Evolutionary conservation across 192 early-diverging fungal genomes (phyloP).

Genomic region (Kickxella alabastrina): DNA sequence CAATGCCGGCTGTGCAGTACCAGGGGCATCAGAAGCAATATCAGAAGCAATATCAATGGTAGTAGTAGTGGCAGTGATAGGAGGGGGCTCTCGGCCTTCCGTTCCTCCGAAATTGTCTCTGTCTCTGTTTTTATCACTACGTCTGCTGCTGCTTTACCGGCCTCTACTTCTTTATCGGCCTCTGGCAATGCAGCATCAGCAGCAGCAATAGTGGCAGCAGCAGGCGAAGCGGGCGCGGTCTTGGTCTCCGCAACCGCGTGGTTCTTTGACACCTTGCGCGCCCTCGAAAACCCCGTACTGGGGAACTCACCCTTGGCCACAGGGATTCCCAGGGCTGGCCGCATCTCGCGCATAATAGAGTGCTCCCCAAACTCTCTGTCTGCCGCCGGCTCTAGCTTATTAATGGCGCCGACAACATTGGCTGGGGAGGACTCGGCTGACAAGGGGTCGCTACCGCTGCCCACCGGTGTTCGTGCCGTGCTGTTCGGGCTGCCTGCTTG

Average conservation of each 20-base stretch:
- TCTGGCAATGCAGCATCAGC: too few relatives aligned
- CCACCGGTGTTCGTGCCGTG: neutral
- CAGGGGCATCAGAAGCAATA: neutral
- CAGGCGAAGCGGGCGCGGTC: too few relatives aligned
- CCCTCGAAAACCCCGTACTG: constrained; percentile 35
- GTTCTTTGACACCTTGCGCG: constrained; percentile 19
- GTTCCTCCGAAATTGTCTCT: too few relatives aligned
- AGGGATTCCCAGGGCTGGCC: neutral
- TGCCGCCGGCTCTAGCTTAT: constrained; percentile 18
- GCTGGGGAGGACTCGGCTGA: neutral
- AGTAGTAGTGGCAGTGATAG: too few relatives aligned
- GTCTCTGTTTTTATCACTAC: too few relatives aligned
- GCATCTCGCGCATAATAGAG: constrained; percentile 26
- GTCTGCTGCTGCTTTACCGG: too few relatives aligned
- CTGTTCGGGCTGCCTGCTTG: neutral
- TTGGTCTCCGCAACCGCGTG: too few relatives aligned
- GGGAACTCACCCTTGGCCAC: constrained; percentile 17
- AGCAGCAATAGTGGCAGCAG: too few relatives aligned
- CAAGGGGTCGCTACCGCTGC: constrained; percentile 26
- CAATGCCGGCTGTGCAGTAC: neutral
- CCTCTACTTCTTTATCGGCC: too few relatives aligned
- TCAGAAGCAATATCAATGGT: neutral
- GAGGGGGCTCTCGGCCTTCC: too few relatives aligned
- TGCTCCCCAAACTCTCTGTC: constrained; percentile 25
- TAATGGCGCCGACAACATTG: constrained; percentile 24